phyloP scores from a whole-genome alignment of 805 yeast genomes.

The Saccharomycopsis sp. region DNA sequence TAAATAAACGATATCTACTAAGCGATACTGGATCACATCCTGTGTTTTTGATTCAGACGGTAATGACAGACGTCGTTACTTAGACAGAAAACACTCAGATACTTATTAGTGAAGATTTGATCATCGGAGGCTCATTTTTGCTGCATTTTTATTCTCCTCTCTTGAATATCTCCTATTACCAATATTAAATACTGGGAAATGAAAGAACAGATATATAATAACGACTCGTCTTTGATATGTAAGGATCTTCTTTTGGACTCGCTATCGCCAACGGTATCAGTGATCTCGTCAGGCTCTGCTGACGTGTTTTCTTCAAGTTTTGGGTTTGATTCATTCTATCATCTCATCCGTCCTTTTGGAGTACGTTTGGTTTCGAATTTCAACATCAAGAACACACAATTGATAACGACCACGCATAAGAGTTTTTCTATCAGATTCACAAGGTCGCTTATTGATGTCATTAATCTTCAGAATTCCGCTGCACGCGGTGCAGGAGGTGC shows the following conservation, averaged over 20 bases:
- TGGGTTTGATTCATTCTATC: constrained; percentile 11
- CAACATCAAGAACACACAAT: constrained; percentile 19
- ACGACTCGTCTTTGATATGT: constrained; percentile 7
- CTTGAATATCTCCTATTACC: neutral
- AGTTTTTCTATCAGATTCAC: constrained; percentile 16
- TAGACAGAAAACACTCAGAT: no score
- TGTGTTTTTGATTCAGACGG: no score
- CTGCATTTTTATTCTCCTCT: no score
- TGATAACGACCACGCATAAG: constrained; percentile 15
- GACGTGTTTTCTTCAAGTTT: constrained; percentile 3
- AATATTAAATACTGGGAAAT: neutral
- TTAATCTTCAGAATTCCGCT: neutral
- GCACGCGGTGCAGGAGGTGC: no score
- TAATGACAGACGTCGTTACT: no score
- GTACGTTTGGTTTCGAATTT: constrained; percentile 1
- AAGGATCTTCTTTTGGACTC: constrained; percentile 5
- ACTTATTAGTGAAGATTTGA: no score
- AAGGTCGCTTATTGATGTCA: constrained; percentile 7
- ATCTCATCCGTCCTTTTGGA: constrained; percentile 11
- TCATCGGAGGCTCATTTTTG: no score
- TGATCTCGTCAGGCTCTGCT: constrained; percentile 6
- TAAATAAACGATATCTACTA: no score
- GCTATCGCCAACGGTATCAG: constrained; percentile 10
- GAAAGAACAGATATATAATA: constrained; percentile 3
- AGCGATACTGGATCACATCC: no score